phyloP scores from a whole-genome alignment of 257 asterid species.

The Solanum pennellii region DNA sequence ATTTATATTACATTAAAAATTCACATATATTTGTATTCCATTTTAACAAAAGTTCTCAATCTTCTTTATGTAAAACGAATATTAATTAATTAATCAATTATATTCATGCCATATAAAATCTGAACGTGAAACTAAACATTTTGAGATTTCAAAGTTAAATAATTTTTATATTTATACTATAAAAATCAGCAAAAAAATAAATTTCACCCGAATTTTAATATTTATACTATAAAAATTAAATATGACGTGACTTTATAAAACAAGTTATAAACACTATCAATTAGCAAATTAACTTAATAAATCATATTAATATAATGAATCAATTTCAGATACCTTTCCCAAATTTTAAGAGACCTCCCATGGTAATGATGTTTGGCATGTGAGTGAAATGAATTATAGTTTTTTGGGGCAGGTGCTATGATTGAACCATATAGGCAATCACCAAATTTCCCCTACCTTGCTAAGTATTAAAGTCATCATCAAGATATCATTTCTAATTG shows the following conservation, averaged over 20 bases:
- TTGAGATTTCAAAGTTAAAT: neutral
- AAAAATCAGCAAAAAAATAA: neutral
- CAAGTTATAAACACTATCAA: no score
- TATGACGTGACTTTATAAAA: neutral
- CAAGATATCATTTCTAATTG: neutral
- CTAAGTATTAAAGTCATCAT: neutral
- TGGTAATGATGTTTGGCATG: neutral
- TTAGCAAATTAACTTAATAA: neutral
- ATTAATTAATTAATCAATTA: neutral
- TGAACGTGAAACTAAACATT: neutral
- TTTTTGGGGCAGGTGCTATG: neutral
- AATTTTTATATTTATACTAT: neutral
- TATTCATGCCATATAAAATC: neutral
- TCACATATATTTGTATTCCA: neutral
- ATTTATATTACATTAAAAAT: no score
- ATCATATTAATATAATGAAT: neutral
- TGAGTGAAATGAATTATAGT: neutral
- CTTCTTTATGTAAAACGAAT: neutral
- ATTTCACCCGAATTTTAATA: neutral
- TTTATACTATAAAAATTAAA: neutral
- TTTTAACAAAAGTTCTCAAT: neutral
- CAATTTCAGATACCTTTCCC: neutral
- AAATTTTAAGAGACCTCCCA: neutral
- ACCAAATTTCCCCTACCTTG: neutral
- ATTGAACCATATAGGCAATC: neutral